Conservation (phyloP, 805 yeast genomes). For the Candida maesae region DNA sequence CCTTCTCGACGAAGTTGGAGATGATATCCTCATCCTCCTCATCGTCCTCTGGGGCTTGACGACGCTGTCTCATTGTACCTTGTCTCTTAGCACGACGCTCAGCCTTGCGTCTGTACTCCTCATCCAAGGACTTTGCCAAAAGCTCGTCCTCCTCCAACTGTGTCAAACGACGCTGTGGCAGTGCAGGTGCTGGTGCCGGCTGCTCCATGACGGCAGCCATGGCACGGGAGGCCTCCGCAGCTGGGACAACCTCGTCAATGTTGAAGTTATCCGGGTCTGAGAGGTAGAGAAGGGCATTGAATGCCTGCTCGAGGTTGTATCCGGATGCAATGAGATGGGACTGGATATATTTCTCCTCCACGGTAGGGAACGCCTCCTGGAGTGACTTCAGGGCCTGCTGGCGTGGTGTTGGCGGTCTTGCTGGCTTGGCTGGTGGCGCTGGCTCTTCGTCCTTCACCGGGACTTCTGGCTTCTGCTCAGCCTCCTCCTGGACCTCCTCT, state of each 20-base stretch:
- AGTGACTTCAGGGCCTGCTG: conserved; percentile 54
- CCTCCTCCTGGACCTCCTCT: conserved; percentile 1
- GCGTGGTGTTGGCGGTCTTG: conserved; percentile 61
- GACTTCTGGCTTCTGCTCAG: conserved; percentile 7
- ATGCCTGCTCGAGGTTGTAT: conserved; percentile 80
- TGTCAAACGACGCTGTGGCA: conserved; percentile 32
- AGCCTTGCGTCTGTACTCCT: conserved; percentile 43
- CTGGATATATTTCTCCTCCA: conserved; percentile 65
- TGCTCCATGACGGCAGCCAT: conserved; percentile 25
- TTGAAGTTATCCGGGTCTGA: conserved; percentile 61
- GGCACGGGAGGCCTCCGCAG: conserved; percentile 10
- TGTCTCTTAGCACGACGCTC: conserved; percentile 29
- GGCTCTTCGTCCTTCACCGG: conserved; percentile 12
- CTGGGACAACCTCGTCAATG: conserved; percentile 40
- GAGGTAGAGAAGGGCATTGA: conserved; percentile 77
- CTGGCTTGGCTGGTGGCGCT: conserved; percentile 45
- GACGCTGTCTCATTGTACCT: conserved; percentile 14
- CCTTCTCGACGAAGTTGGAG: conserved; percentile 55
- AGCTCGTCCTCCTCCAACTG: conserved; percentile 66
- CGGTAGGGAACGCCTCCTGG: conserved; percentile 80
- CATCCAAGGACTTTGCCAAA: conserved; percentile 76
- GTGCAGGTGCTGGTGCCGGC: conserved; percentile 23
- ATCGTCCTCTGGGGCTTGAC: conserved; percentile 18
- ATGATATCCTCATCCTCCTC: conserved; percentile 46
- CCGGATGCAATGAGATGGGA: conserved; percentile 84